A percentile compares a stretch with the other conserved stretches of the same genome.
Evolutionary conservation across 805 yeast genomes (phyloP).

Genomic region (Pichia heedii): DNA sequence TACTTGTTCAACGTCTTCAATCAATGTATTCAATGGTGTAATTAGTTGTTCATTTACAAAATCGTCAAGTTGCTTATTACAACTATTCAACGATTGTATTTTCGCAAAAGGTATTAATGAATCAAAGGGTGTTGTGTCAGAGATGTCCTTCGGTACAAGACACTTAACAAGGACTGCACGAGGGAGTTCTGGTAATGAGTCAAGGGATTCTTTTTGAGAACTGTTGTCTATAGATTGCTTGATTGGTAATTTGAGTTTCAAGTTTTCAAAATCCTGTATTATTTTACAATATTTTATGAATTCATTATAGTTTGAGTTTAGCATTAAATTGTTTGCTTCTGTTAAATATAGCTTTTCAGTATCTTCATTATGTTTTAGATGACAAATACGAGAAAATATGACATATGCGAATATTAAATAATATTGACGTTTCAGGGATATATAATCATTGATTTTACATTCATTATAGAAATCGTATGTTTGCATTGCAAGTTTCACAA

Average conservation of each 20-base stretch:
- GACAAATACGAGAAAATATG: background rate
- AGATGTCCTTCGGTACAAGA: conserved; percentile 27
- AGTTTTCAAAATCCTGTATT: conserved; percentile 42
- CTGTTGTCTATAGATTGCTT: too few species aligned
- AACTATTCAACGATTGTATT: conserved; percentile 56
- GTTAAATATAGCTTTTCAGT: background rate
- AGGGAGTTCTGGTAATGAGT: conserved; percentile 32
- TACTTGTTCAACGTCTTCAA: conserved; percentile 34
- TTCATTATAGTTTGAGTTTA: background rate
- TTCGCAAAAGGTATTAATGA: conserved; percentile 49
- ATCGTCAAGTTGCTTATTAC: conserved; percentile 34
- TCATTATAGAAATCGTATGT: conserved; percentile 47
- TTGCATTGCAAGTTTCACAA: conserved; percentile 59
- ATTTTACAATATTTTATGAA: conserved; percentile 21
- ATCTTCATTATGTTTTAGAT: too few species aligned
- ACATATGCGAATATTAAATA: background rate
- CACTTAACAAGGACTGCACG: conserved; percentile 50
- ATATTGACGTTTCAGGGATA: too few species aligned
- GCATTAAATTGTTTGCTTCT: background rate
- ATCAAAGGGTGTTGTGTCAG: conserved; percentile 33
- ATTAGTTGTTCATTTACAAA: conserved; percentile 3
- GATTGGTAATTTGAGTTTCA: conserved; percentile 36
- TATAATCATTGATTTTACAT: background rate
- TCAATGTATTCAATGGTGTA: conserved; percentile 39
- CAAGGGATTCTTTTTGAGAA: conserved; percentile 8